A percentile compares a stretch with the other conserved stretches of the same genome.
Evolutionary conservation across 192 early-diverging fungal genomes (phyloP).

Genomic region (Entomortierella beljakovae): DNA sequence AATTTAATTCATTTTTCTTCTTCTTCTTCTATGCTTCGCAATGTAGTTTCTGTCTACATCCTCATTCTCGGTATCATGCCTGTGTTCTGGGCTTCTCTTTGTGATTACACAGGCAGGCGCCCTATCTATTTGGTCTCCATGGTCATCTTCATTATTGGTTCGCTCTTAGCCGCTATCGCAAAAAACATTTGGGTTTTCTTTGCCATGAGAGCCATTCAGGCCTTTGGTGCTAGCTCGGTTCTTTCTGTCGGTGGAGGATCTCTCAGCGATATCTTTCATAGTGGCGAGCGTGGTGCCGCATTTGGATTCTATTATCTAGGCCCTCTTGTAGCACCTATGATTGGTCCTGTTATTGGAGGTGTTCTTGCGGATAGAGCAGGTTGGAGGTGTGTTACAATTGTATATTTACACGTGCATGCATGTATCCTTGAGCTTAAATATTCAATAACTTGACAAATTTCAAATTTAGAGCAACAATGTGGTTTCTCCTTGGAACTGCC

Average conservation of each 20-base stretch:
- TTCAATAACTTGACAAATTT: neutral
- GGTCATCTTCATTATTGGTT: constrained; percentile 49
- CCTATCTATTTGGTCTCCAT: constrained; percentile 54
- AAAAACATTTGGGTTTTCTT: constrained; percentile 54
- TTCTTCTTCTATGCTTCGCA: neutral
- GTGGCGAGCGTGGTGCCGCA: constrained; percentile 46
- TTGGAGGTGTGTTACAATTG: constrained; percentile 22
- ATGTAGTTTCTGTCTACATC: constrained; percentile 45
- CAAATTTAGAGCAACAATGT: constrained; percentile 35
- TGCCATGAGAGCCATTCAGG: constrained; percentile 53
- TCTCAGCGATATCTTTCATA: constrained; percentile 52
- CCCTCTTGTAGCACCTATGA: constrained; percentile 47
- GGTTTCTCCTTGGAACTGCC: constrained; percentile 39
- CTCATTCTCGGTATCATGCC: constrained; percentile 41
- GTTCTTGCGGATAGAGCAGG: constrained; percentile 32
- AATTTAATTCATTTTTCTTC: neutral
- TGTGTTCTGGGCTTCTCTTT: constrained; percentile 50
- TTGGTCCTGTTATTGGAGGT: constrained; percentile 57
- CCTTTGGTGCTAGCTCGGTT: constrained; percentile 44
- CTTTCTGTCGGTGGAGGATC: constrained; percentile 51
- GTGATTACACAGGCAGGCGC: constrained; percentile 46
- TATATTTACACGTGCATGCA: neutral
- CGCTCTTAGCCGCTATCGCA: constrained; percentile 40
- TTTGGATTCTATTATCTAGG: constrained; percentile 55
- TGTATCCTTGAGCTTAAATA: neutral